Evolutionary conservation across 768 basidiomycete species (phyloP).

Genomic region (Macrolepiota albuminosa): DNA sequence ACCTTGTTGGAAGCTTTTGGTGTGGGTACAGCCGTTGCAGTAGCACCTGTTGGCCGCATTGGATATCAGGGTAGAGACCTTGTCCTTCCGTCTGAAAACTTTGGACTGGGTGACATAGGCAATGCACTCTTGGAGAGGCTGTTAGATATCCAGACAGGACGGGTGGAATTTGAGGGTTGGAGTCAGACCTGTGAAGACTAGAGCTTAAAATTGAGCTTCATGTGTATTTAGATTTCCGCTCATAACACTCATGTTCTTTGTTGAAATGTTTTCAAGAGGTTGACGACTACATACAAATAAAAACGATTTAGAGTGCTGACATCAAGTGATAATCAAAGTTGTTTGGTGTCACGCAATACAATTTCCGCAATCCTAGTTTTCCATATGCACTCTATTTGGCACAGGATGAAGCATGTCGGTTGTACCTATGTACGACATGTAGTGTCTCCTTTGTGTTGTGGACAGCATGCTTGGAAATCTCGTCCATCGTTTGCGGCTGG

Average conservation of each 20-base stretch:
- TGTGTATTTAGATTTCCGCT: neutral
- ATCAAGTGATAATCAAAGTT: neutral
- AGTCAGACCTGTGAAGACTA: slow-evolving; percentile 32
- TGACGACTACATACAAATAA: neutral
- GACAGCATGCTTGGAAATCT: neutral
- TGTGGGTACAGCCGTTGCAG: slow-evolving; percentile 72
- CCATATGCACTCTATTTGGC: neutral
- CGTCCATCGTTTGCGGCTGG: slow-evolving; percentile 15
- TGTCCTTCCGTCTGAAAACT: slow-evolving; percentile 42
- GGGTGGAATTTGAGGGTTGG: slow-evolving; percentile 60
- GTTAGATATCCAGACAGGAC: slow-evolving; percentile 69
- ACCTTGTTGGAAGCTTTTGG: slow-evolving; percentile 70
- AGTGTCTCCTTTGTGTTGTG: neutral
- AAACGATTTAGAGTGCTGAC: too few relatives aligned
- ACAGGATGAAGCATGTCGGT: neutral
- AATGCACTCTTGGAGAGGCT: slow-evolving; percentile 60
- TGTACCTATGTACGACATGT: neutral
- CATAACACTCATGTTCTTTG: neutral
- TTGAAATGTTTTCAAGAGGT: neutral
- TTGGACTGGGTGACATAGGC: slow-evolving; percentile 51
- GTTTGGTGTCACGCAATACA: neutral
- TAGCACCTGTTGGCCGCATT: slow-evolving; percentile 60
- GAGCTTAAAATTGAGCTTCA: neutral
- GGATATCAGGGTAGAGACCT: slow-evolving; percentile 43
- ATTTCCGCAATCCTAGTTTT: neutral